phyloP scores from a whole-genome alignment of 768 basidiomycete species.

The Tylopilus intermedius region DNA sequence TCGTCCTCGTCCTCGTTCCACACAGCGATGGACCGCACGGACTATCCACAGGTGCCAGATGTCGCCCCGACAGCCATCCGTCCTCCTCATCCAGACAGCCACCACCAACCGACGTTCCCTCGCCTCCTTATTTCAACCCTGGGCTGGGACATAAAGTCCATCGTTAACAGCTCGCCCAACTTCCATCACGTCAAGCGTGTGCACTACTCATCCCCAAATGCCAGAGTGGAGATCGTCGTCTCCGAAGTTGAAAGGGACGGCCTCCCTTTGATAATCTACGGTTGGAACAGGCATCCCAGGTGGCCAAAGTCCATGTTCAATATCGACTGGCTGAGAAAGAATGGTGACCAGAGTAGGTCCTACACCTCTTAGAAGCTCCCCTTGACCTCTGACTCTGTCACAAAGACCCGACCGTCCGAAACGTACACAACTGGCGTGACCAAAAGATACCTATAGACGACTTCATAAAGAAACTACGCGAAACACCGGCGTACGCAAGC shows the following conservation, averaged over 20 bases:
- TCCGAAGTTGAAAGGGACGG: constrained; percentile 46
- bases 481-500: constrained; percentile 30
- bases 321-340: constrained; percentile 46
- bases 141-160: constrained; percentile 46
- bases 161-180: constrained; percentile 36
- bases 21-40: neutral
- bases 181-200: constrained; percentile 44
- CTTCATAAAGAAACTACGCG: constrained; percentile 46
- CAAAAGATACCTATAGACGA: constrained; percentile 44
- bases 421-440: constrained; percentile 58
- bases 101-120: neutral
- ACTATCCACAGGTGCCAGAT: constrained; percentile 1
- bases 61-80: neutral
- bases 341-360: constrained; percentile 29
- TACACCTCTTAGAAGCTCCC: neutral
- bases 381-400: constrained; percentile 3
- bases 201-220: constrained; percentile 21
- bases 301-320: constrained; percentile 59
- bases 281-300: constrained; percentile 46
- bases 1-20: neutral
- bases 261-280: constrained; percentile 59
- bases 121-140: constrained; percentile 33
- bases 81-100: neutral
- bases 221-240: constrained; percentile 34
- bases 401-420: constrained; percentile 56